A percentile compares a stretch with the other conserved stretches of the same genome.
Conservation (phyloP, 306 rosid genomes). For the Prosopis cineraria region DNA sequence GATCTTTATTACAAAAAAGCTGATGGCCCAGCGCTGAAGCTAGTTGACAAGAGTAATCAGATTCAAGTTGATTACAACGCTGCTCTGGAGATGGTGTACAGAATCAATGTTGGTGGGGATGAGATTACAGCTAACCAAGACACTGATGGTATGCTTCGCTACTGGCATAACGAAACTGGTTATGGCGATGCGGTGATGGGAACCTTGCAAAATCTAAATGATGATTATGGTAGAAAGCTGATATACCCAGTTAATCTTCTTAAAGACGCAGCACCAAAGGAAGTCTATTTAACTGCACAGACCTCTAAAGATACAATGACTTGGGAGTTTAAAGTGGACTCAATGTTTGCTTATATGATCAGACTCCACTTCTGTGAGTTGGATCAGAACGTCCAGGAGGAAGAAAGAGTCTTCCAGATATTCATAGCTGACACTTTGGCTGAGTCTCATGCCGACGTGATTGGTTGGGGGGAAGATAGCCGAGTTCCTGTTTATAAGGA, state of each 20-base stretch:
- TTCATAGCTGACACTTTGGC: slow-evolving; percentile 1
- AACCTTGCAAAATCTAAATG: too few species aligned
- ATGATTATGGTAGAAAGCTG: not conserved
- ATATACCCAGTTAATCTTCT: not conserved
- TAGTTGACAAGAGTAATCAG: not conserved
- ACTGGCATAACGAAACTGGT: not conserved
- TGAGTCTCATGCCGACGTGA: not conserved
- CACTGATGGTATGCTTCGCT: not conserved
- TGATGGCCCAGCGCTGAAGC: not conserved
- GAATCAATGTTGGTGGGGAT: slow-evolving; percentile 15
- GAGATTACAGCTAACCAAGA: not conserved
- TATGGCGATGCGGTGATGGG: not conserved
- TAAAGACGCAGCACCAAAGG: not conserved
- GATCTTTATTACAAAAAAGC: slow-evolving; percentile 36
- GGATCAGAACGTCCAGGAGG: not conserved
- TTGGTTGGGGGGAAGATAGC: not conserved
- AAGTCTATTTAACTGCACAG: not conserved
- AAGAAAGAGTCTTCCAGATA: slow-evolving; percentile 14
- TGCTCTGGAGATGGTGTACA: slow-evolving; percentile 18
- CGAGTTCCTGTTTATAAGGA: slow-evolving; percentile 5
- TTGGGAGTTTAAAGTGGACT: slow-evolving; percentile 18
- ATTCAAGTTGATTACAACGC: not conserved
- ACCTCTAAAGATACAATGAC: not conserved
- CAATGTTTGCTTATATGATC: not conserved
- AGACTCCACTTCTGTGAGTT: slow-evolving; percentile 21